Evolutionary conservation across 192 early-diverging fungal species (phyloP), one percentile per base, ranked within the genome.

Genomic region (Coemansia sp.): DNA sequence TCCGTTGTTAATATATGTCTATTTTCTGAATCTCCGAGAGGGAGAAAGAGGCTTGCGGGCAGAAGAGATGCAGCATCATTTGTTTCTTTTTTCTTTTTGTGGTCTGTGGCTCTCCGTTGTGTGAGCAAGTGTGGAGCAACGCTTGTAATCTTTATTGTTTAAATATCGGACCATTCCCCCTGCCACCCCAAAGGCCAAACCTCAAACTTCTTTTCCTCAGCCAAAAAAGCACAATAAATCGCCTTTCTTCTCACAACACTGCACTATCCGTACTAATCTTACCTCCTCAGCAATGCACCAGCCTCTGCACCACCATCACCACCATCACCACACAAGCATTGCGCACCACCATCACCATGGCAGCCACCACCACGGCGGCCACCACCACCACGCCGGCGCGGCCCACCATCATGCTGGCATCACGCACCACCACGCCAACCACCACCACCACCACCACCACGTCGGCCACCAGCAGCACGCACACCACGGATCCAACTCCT

Each of bases 281-380:
- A n/a, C n/a, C n/a, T n/a, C 4, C 38, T 40, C 38, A 14, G 14
- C 35, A 18, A 51, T 51, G 50, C 50, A 51, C 33, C 50, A 51
- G 50, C 35, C 50, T 32, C 18, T 51, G 33, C 32, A 34, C 50
- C 50, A 36, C 50, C 31, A 51, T 15, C 46, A 27, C 48, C 48
- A 51, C 22, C 48, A 52, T 21, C 58, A 42, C 46, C 40, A 33
- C 58, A 36, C 26, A 22, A 50, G 48, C 33, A 51, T 52, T 9
- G 29, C 47, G 13, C 59, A 61, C n/a, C 49, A 52, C 48, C 63
- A 57, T 17, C 53, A 57, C 63, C 54, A 65, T 27, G 56, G 58
- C 45, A 25, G 46, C 30, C 57, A 59, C 34, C 57, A 59, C 34
- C 48, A 51, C 30, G 47, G 47, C 8, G 47, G 40, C 29, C 57